These are phyloP conservation scores for Stentor coeruleus DNA, from an alignment of 73 alveolate species.

Conservation along the genomic window DNA sequence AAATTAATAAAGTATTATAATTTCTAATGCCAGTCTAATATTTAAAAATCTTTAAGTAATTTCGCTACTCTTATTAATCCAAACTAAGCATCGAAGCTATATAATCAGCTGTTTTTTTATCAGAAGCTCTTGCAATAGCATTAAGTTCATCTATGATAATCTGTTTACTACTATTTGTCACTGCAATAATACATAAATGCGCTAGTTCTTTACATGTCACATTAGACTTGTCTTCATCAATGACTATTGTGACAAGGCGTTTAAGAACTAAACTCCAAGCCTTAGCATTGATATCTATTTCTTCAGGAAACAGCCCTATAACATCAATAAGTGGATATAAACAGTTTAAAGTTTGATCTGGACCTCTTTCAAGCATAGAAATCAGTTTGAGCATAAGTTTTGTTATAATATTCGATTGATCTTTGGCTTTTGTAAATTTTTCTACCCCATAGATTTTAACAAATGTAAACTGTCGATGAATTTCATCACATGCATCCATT, in stretches of 20 bases:
- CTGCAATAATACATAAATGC: constrained; percentile 2
- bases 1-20: no score
- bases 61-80: no score
- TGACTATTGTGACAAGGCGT: background rate
- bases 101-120: background rate
- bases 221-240: background rate
- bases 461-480: background rate
- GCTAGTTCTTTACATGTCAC: background rate
- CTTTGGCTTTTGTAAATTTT: background rate
- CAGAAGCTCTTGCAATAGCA: background rate
- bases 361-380: background rate
- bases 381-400: background rate
- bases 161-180: background rate
- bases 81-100: background rate
- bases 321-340: background rate
- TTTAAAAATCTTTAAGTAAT: no score
- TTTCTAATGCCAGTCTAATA: no score
- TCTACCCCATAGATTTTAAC: background rate
- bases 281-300: background rate
- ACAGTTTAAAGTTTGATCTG: background rate
- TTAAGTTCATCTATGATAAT: background rate
- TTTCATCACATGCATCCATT: background rate
- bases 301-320: constrained; percentile 1
- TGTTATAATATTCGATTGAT: background rate
- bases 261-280: constrained; percentile 1